Percentiles rank a stretch among this genome's conserved stretches.
phyloP scores from a whole-genome alignment of 2,329 filamentous ascomycete species.

The Parafenestella ontariensis region DNA sequence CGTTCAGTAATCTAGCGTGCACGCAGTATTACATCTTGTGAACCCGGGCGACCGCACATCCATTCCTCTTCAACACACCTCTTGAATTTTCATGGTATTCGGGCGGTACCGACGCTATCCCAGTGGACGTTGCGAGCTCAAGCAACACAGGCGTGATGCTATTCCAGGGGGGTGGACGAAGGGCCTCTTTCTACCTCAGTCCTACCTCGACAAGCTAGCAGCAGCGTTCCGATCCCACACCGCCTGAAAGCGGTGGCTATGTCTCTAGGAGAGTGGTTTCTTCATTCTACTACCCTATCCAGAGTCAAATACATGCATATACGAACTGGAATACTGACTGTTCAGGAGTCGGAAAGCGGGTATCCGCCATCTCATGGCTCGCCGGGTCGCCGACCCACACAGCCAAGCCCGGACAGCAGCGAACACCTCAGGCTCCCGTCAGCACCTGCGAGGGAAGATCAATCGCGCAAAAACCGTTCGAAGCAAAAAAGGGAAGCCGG shows the following conservation, averaged over 20 bases:
- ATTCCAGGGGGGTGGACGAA: background rate
- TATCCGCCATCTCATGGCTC: background rate
- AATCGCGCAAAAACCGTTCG: background rate
- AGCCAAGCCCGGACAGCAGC: background rate
- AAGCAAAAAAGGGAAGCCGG: constrained; percentile 2
- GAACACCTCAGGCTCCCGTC: background rate
- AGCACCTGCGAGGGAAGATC: background rate
- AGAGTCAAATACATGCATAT: no score
- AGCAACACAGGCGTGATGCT: background rate
- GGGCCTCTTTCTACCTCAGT: background rate
- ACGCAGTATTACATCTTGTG: background rate
- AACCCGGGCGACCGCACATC: background rate
- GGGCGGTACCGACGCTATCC: background rate
- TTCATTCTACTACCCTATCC: no score
- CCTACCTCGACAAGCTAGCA: background rate
- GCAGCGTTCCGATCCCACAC: background rate
- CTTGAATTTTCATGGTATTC: background rate
- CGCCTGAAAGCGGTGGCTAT: background rate
- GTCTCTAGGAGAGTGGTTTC: no score
- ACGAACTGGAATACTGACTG: background rate
- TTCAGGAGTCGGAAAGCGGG: background rate
- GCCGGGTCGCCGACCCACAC: background rate
- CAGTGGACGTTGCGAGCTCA: background rate
- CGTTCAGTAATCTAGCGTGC: background rate
- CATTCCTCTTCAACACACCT: background rate